Conservation (phyloP, 2,329 filamentous ascomycete genomes). For the Lanzia echinophila region DNA sequence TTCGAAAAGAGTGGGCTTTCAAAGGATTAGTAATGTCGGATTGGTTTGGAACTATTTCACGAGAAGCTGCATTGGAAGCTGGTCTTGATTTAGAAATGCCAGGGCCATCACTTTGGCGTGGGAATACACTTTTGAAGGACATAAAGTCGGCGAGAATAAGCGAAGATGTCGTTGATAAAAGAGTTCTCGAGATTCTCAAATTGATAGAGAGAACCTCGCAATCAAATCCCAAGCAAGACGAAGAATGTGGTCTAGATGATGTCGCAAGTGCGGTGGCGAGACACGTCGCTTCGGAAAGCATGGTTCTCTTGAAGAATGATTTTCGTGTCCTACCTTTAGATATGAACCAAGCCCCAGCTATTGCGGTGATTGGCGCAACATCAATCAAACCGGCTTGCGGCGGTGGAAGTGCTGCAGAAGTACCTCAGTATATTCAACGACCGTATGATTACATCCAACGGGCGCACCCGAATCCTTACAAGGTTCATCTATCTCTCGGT, state of each 20-base stretch:
- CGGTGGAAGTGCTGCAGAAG: constrained; percentile 57
- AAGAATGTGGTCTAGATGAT: constrained; percentile 15
- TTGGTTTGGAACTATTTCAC: constrained; percentile 43
- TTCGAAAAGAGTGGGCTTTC: constrained; percentile 38
- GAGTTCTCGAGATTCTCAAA: constrained; percentile 15
- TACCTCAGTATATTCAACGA: constrained; percentile 46
- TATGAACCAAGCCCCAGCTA: constrained; percentile 36
- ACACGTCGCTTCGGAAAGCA: constrained; percentile 48
- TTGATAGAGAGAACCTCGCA: constrained; percentile 17
- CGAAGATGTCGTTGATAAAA: constrained; percentile 10
- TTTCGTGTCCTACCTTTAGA: constrained; percentile 44
- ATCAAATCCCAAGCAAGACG: constrained; percentile 11
- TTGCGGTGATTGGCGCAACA: constrained; percentile 46
- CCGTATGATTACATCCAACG: constrained; percentile 63
- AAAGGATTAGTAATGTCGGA: constrained; percentile 35
- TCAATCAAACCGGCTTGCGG: constrained; percentile 49
- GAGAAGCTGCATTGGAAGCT: constrained; percentile 41
- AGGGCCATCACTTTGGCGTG: constrained; percentile 34
- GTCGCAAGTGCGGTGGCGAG: constrained; percentile 39
- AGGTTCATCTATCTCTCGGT: constrained; percentile 48
- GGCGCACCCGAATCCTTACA: constrained; percentile 49
- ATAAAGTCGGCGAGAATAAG: constrained; percentile 10
- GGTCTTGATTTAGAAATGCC: constrained; percentile 54
- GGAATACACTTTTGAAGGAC: too few species aligned
- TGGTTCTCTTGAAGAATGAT: constrained; percentile 59